phyloP scores from a whole-genome alignment of 352 stramenopile genomes.

The Hyaloperonospora arabidopsidis region DNA sequence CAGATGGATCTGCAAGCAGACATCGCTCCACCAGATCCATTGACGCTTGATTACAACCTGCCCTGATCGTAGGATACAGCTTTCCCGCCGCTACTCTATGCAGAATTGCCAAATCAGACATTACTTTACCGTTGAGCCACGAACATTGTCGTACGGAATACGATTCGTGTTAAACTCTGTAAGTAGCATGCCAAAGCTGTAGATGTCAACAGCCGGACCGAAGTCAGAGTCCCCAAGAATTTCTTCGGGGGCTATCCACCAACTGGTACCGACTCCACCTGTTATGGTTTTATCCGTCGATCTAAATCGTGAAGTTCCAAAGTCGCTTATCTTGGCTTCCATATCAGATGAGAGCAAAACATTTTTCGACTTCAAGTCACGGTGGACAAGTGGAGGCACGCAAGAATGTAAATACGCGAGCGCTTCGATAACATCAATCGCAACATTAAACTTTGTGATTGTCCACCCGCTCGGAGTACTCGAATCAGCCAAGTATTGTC shows the following conservation, averaged over 20 bases:
- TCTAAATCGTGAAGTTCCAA: conserved; percentile 41
- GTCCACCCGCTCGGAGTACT: conserved; percentile 25
- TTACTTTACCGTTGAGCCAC: conserved; percentile 24
- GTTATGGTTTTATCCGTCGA: conserved; percentile 46
- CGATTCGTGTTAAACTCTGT: conserved; percentile 47
- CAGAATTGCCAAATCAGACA: conserved; percentile 41
- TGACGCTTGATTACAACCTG: conserved; percentile 31
- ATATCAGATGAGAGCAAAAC: conserved; percentile 35
- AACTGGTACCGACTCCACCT: conserved; percentile 32
- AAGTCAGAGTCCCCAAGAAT: conserved; percentile 39
- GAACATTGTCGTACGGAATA: conserved; percentile 41
- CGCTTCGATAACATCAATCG: conserved; percentile 42
- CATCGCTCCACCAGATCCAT: conserved; percentile 27
- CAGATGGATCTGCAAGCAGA: conserved; percentile 21
- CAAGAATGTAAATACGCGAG: conserved; percentile 60
- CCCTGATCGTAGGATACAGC: conserved; percentile 26
- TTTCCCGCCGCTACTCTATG: conserved; percentile 33
- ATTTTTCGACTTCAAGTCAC: conserved; percentile 56
- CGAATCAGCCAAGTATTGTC: conserved; percentile 30
- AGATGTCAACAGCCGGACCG: conserved; percentile 43
- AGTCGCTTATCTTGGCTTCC: conserved; percentile 53
- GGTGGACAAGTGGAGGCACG: conserved; percentile 41
- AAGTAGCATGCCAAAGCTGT: conserved; percentile 48
- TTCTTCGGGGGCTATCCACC: conserved; percentile 54
- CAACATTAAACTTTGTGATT: conserved; percentile 39